A percentile compares a stretch with the other conserved stretches of the same genome.
Evolutionary conservation across 164 flowering plant species (phyloP).

Genomic region (Chimonanthus praecox): DNA sequence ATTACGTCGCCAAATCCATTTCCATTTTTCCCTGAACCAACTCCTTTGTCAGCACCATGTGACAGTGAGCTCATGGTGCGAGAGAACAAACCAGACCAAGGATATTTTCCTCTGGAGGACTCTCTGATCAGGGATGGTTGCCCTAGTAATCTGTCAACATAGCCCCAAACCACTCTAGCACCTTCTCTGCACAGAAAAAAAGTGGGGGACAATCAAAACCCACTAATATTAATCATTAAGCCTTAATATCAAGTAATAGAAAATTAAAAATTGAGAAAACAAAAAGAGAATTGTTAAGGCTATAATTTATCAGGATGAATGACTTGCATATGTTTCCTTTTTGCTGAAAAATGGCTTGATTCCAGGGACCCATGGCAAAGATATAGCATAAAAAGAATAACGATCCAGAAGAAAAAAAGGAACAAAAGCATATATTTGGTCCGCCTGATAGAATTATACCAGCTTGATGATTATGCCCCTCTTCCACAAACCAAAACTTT

Average conservation of each 20-base stretch:
- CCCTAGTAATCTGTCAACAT: slow-evolving; percentile 93
- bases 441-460: too few species aligned
- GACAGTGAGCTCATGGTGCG: slow-evolving; percentile 50
- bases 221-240: background rate
- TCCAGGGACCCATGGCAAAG: background rate
- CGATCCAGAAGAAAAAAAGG: background rate
- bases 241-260: background rate
- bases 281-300: background rate
- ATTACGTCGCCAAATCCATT: slow-evolving; percentile 91
- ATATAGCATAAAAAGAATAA: too few species aligned
- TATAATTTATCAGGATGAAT: background rate
- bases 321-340: background rate
- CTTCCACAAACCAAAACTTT: too few species aligned
- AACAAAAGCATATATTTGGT: background rate
- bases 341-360: background rate
- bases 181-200: slow-evolving; percentile 71
- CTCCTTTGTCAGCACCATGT: slow-evolving; percentile 26
- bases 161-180: slow-evolving; percentile 88
- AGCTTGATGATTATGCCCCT: too few species aligned
- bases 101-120: slow-evolving; percentile 91
- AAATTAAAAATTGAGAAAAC: background rate
- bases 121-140: slow-evolving; percentile 97
- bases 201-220: background rate
- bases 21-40: slow-evolving; percentile 34
- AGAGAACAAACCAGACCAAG: slow-evolving; percentile 85